Conservation (phyloP, 75 land plant genomes). For the Picea glauca region DNA sequence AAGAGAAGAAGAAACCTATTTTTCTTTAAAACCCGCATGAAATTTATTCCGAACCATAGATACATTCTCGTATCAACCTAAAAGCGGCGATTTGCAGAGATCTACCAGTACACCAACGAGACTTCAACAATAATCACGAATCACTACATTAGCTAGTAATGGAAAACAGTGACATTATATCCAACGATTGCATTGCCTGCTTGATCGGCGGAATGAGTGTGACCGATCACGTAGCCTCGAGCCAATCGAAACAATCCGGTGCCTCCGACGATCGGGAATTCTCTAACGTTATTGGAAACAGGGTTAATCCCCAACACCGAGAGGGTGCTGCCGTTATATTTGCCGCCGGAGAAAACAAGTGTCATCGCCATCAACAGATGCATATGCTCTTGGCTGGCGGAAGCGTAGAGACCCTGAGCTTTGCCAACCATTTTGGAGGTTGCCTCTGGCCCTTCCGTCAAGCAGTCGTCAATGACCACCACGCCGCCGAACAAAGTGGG, state of each 20-base stretch:
- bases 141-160: not conserved
- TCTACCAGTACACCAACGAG: no score
- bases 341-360: conserved; percentile 24
- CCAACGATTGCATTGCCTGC: conserved; percentile 22
- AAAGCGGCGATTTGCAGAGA: no score
- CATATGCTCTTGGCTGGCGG: conserved; percentile 5
- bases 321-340: conserved; percentile 46
- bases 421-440: conserved; percentile 39
- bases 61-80: no score
- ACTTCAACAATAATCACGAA: no score
- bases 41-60: no score
- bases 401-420: conserved; percentile 51
- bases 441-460: conserved; percentile 42
- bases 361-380: conserved; percentile 36
- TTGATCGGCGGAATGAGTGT: conserved; percentile 16
- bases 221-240: conserved; percentile 38
- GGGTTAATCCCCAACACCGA: conserved; percentile 39
- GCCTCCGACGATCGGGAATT: conserved; percentile 56
- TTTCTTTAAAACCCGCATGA: no score
- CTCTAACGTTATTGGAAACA: conserved; percentile 23
- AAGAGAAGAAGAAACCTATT: no score
- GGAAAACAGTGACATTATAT: conserved; percentile 30
- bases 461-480: conserved; percentile 40
- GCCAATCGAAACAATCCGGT: conserved; percentile 52
- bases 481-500: conserved; percentile 30